Conservation (phyloP, 2,329 filamentous ascomycete species). For the Ambrosiella beaveri region DNA sequence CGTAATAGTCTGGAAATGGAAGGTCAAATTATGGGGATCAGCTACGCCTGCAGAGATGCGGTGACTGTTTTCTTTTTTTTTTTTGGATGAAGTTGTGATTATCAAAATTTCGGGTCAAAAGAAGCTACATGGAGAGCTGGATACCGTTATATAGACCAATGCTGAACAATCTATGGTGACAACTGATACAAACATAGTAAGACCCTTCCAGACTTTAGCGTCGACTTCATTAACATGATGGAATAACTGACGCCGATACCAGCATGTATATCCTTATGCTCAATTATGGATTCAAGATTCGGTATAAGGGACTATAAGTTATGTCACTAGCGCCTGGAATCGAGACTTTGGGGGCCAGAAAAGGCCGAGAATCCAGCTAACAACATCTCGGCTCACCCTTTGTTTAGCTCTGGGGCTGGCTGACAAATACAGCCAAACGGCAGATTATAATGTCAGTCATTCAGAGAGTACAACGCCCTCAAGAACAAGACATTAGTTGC, state of each 20-base stretch:
- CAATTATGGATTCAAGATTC: background rate
- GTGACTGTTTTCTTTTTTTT: background rate
- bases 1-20: background rate
- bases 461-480: background rate
- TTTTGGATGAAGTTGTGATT: background rate
- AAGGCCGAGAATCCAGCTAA: background rate
- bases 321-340: background rate
- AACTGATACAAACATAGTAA: no score
- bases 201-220: background rate
- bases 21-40: background rate
- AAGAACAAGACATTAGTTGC: background rate
- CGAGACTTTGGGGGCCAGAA: background rate
- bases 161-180: no score
- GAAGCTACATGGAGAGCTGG: no score
- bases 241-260: background rate
- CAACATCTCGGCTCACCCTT: background rate
- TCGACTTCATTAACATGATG: background rate
- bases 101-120: background rate
- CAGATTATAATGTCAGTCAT: background rate
- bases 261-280: constrained; percentile 3
- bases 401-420: background rate
- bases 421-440: background rate
- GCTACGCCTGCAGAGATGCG: background rate
- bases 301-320: background rate
- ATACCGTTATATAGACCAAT: no score